Evolutionary conservation across 2,329 filamentous ascomycete genomes (phyloP).

Genomic region (Dichotomopilus funicola): DNA sequence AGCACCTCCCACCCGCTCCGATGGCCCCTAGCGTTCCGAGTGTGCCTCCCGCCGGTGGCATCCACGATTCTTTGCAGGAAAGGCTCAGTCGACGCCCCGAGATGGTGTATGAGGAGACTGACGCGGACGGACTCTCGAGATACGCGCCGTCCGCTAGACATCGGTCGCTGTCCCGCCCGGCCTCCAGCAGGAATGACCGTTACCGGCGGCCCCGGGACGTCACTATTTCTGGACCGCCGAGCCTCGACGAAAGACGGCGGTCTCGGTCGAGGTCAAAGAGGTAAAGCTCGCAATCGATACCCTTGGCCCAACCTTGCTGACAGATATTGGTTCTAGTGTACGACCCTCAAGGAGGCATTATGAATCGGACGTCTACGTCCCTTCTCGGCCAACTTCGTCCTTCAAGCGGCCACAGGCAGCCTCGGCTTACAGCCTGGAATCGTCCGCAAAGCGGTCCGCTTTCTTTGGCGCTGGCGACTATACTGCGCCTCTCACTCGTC

Average conservation of each 20-base stretch:
- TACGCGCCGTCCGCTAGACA: conserved; percentile 19
- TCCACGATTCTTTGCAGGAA: conserved; percentile 16
- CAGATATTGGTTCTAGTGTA: conserved; percentile 9
- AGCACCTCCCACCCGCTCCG: conserved; percentile 10
- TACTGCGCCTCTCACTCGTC: conserved; percentile 21
- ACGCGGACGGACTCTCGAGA: conserved; percentile 18
- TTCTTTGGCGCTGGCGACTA: conserved; percentile 31
- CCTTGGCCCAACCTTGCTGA: conserved; percentile 7
- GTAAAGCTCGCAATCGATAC: conserved; percentile 1
- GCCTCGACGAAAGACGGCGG: conserved; percentile 28
- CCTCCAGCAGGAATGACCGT: conserved; percentile 16
- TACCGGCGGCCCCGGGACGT: conserved; percentile 19
- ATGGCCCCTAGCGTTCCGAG: conserved; percentile 26
- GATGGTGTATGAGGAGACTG: conserved; percentile 22
- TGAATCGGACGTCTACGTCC: conserved; percentile 29
- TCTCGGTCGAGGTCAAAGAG: conserved; percentile 24
- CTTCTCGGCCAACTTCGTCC: conserved; percentile 29
- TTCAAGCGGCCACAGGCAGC: conserved; percentile 29
- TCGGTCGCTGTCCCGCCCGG: conserved; percentile 20
- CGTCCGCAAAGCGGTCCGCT: conserved; percentile 33
- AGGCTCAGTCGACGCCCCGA: conserved; percentile 19
- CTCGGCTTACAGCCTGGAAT: conserved; percentile 32
- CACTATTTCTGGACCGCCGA: conserved; percentile 15
- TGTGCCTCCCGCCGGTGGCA: conserved; percentile 5
- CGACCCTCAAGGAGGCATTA: conserved; percentile 25